Base-by-base conservation (phyloP, 768 basidiomycete genomes). In the Xanthoconium stramineum region DNA sequence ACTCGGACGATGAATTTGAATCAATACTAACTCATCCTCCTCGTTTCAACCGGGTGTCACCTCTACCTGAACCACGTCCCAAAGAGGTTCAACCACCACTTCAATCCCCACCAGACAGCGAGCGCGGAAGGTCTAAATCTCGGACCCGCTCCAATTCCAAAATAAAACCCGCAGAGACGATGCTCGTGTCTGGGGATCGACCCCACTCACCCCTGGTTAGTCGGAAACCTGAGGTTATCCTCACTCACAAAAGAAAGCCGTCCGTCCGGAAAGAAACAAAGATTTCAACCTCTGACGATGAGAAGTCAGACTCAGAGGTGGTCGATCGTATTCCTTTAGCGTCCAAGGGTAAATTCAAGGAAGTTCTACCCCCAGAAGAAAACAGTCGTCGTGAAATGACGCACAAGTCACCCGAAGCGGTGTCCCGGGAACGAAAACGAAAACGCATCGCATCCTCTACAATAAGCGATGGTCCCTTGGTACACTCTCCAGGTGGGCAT, bases 1-100 rank as follows among this genome's bases (percentile, higher is more conserved):
- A 69, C 17, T 71, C 68, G 53, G 69, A 71, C 30, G 45, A 50
- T 46, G 71, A 73, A 53, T 71, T 71, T 38, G 62, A 65, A 47
- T 59, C 62, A 3, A 53, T 71, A 17, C 52, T 71, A 15, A 61
- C 63, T 15, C 65, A 50, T 17, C 69, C 69, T 39, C 57, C 68
- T 19, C 62, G 61, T 44, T 51, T 55, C 29, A 14, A 36, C 12
- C 54, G 19, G 9, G 39, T 30, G 30, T 58, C 64, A 5, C 60
- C 63, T 39, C 15, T 47, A 33, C 55, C 54, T 13, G 24, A 40
- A 14, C 42, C 47, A 2, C 45, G 14, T 30, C 48, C 38, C 6
- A 53, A 49, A 33, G 43, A 57, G 35, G 49, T 40, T 30, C 48
- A 36, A n/a, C 59, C 59, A 38, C 28, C 54, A 36, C 62, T 48